Base-by-base conservation (phyloP, 2,329 filamentous ascomycete genomes). In the Diplodia corticola region DNA sequence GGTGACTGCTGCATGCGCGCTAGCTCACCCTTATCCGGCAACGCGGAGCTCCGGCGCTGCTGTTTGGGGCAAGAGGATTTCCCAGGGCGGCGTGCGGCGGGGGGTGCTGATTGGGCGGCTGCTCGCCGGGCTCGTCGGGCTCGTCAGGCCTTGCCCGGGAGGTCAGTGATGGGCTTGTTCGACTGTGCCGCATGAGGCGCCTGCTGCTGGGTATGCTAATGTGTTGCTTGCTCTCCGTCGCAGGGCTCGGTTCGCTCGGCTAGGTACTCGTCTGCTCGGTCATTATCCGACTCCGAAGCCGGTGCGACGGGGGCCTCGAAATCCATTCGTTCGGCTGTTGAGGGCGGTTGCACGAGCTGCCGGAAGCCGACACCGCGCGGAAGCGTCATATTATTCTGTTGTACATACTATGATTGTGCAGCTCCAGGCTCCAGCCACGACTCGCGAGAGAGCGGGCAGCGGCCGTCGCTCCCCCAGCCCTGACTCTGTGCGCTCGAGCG, bases 1-100 rank as follows among this genome's bases (percentile, higher is more conserved):
- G 26, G 44, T 37, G 40, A 44, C 44, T 28, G 57, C 57, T 24
- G 54, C 33, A 30, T 9, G 5, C 13, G 57, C 26, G 40, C 40
- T 28, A 48, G 24, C 26, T 30, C 22, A 24, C 10, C 10, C 51
- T 20, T 12, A 15, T 61, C 17, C 20, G 44, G 57, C n/a, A 46
- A 17, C 33, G 57, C 57, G 57, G 57, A 61, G 57, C 57, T 35
- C 15, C 57, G 57, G 28, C 13, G 57, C 26, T 61, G 24, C 57
- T 49, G 17, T 22, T 61, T 61, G 26, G 26, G 48, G 57, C 57
- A 61, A 61, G 57, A 61, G n/a, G 57, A 61, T 61, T 49, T 24
- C 50, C 57, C 20, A 61, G 57, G 20, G 40, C 40, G 57, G 44
- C 57, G 57, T n/a, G 48, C n/a, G 24, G 44, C n/a, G 57, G 4